Conservation (phyloP, 73 alveolate genomes). For the Tetrahymena malaccensis region DNA sequence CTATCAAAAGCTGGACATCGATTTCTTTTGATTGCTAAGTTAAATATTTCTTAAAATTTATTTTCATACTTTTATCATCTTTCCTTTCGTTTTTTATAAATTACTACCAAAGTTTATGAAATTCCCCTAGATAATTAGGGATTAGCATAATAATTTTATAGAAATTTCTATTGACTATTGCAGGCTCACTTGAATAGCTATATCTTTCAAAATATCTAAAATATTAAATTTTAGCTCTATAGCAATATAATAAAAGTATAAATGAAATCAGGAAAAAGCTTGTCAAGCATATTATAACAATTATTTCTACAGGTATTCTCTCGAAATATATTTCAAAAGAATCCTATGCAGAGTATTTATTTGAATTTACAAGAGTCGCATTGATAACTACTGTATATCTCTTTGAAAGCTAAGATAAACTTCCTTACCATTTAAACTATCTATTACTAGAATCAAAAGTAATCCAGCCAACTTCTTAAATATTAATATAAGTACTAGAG, state of each 20-base stretch:
- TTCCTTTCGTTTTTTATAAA: neutral
- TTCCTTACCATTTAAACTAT: neutral
- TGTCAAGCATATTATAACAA: neutral
- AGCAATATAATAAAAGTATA: neutral
- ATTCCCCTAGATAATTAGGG: neutral
- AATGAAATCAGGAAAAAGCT: neutral
- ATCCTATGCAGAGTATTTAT: neutral
- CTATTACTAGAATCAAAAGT: neutral
- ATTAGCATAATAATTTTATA: neutral
- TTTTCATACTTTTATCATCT: neutral
- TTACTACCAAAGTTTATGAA: neutral
- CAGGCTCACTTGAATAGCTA: neutral
- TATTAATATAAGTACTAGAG: neutral
- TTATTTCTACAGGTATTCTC: neutral
- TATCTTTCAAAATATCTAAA: neutral
- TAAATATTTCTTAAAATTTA: neutral
- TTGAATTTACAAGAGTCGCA: neutral
- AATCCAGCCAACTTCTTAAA: neutral
- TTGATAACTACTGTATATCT: neutral
- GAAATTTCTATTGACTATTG: neutral
- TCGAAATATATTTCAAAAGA: neutral
- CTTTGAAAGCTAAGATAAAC: neutral
- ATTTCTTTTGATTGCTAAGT: neutral
- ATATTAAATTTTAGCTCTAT: neutral
- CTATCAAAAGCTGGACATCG: neutral